Evolutionary conservation across 345 rosid species (phyloP).

Genomic region (Capsella bursapastoris): DNA sequence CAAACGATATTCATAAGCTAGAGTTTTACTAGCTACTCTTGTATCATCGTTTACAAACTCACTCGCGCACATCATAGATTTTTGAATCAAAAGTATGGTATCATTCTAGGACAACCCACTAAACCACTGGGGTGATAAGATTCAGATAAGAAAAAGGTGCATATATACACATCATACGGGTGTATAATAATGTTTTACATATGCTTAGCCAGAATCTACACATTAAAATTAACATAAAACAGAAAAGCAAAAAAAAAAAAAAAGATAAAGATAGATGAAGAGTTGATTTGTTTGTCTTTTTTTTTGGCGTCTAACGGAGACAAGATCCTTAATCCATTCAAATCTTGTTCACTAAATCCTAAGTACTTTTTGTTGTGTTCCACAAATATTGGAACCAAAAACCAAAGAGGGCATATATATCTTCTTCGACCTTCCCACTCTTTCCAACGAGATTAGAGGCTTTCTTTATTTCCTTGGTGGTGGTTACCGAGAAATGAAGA

Average conservation of each 20-base stretch:
- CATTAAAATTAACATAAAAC: conserved; percentile 4
- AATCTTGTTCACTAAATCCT: conserved; percentile 40
- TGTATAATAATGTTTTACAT: conserved; percentile 19
- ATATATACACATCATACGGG: background rate
- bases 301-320: conserved; percentile 52
- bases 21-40: background rate
- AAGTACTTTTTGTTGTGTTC: conserved; percentile 44
- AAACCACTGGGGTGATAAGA: background rate
- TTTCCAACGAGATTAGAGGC: conserved; percentile 29
- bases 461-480: conserved; percentile 26
- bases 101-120: background rate
- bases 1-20: background rate
- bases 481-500: conserved; percentile 25
- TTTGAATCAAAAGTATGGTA: background rate
- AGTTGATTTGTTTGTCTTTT: background rate
- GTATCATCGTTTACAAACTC: background rate
- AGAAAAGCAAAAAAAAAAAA: background rate
- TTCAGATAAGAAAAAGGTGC: background rate
- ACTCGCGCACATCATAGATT: background rate
- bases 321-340: conserved; percentile 54
- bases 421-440: conserved; percentile 25
- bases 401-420: conserved; percentile 30
- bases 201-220: conserved; percentile 36
- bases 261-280: conserved; percentile 5
- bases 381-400: conserved; percentile 50